These are phyloP conservation scores for Termitomyces sp. DNA, from an alignment of 768 basidiomycete species.

Conservation along the genomic window DNA sequence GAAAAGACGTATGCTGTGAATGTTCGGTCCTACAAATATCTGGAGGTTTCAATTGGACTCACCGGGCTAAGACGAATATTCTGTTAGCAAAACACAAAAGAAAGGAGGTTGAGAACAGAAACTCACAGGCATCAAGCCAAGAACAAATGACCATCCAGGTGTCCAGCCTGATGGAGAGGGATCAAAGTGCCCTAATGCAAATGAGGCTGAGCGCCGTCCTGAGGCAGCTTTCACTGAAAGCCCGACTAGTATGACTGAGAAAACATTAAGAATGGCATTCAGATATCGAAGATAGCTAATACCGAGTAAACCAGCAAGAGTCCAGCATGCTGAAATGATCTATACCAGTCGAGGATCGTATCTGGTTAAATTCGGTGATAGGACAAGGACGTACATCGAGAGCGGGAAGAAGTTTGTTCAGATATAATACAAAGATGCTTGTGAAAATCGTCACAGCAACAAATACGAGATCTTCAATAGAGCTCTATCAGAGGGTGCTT, in stretches of 20 bases:
- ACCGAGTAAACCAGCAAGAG: conserved; percentile 50
- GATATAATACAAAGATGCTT: conserved; percentile 48
- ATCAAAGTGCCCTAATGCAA: conserved; percentile 54
- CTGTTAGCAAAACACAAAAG: background rate
- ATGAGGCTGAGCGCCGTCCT: conserved; percentile 48
- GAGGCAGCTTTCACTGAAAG: conserved; percentile 51
- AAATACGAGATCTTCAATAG: conserved; percentile 44
- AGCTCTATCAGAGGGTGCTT: background rate
- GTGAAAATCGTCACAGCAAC: conserved; percentile 43
- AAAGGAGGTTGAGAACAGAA: background rate
- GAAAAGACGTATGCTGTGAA: conserved; percentile 46
- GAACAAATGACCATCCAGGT: conserved; percentile 64
- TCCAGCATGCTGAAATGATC: conserved; percentile 59
- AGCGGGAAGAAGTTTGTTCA: conserved; percentile 43
- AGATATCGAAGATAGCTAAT: background rate
- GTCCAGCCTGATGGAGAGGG: conserved; percentile 61
- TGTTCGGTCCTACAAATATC: background rate
- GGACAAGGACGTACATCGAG: conserved; percentile 34
- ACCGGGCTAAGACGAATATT: conserved; percentile 25
- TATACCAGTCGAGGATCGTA: conserved; percentile 14
- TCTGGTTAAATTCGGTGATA: background rate
- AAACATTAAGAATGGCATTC: background rate
- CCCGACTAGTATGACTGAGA: conserved; percentile 46
- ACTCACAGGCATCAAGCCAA: conserved; percentile 52
- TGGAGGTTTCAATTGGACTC: conserved; percentile 3